These are phyloP conservation scores for Polychaeton citri DNA, from an alignment of 2,329 filamentous ascomycete genomes.

Conservation along the genomic window DNA sequence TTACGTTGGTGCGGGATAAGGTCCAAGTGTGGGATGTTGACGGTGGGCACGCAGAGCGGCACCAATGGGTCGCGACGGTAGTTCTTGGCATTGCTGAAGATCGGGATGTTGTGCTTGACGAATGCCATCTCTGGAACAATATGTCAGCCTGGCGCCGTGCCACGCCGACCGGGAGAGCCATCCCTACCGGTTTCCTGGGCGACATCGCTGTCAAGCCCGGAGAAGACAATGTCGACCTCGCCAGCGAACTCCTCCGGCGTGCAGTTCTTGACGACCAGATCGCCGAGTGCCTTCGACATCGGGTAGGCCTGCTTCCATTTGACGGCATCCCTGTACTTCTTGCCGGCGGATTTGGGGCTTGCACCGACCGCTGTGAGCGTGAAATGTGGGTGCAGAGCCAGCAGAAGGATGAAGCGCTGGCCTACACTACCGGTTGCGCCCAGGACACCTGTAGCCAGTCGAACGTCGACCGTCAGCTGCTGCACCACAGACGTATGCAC, in stretches of 20 bases:
- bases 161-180: background rate
- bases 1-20: conserved; percentile 80
- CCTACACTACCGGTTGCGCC: conserved; percentile 90
- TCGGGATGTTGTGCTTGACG: conserved; percentile 70
- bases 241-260: conserved; percentile 68
- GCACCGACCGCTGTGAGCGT: conserved; percentile 80
- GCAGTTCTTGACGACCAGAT: conserved; percentile 77
- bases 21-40: conserved; percentile 78
- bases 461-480: conserved; percentile 8
- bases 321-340: conserved; percentile 88
- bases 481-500: too few species aligned
- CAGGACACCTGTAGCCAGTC: conserved; percentile 44
- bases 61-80: conserved; percentile 82
- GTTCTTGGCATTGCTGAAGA: conserved; percentile 98
- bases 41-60: conserved; percentile 85
- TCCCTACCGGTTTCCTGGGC: conserved; percentile 74
- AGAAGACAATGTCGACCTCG: conserved; percentile 79
- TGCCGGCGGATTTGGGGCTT: conserved; percentile 76
- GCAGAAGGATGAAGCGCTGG: conserved; percentile 86
- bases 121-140: conserved; percentile 65
- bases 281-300: conserved; percentile 62
- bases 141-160: background rate
- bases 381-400: conserved; percentile 77
- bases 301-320: conserved; percentile 85
- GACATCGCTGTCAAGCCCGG: conserved; percentile 81